phyloP scores from a whole-genome alignment of 345 rosid genomes.

The Camelina laxa region DNA sequence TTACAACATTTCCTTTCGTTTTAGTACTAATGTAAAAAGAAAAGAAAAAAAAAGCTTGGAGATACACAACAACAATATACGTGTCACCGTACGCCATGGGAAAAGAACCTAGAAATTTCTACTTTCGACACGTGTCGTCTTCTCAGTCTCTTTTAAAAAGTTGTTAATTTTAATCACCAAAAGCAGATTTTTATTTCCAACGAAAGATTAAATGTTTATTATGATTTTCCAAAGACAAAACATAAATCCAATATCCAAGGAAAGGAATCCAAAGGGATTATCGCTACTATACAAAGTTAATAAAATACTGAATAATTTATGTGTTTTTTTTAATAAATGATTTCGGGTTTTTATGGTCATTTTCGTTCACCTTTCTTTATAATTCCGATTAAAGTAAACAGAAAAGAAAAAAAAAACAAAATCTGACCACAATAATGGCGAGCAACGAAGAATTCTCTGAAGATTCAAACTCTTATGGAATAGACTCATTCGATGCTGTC shows the following conservation, averaged over 20 bases:
- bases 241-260: not conserved
- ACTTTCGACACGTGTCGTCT: not conserved
- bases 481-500: conserved; percentile 49
- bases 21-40: not conserved
- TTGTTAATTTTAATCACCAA: not conserved
- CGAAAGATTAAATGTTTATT: not conserved
- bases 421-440: conserved; percentile 50
- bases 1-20: no score
- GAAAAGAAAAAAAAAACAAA: no score
- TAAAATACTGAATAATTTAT: no score
- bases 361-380: not conserved
- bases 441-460: conserved; percentile 53
- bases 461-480: conserved; percentile 43
- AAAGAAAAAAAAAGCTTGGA: not conserved
- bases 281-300: no score
- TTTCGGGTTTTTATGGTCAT: not conserved
- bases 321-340: not conserved
- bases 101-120: not conserved
- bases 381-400: not conserved
- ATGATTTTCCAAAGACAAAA: not conserved
- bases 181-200: no score
- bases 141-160: not conserved
- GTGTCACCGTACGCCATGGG: not conserved
- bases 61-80: not conserved
- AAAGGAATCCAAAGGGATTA: not conserved